These are phyloP conservation scores for Boletus insuetus DNA, from an alignment of 768 basidiomycete genomes.

Conservation along the genomic window DNA sequence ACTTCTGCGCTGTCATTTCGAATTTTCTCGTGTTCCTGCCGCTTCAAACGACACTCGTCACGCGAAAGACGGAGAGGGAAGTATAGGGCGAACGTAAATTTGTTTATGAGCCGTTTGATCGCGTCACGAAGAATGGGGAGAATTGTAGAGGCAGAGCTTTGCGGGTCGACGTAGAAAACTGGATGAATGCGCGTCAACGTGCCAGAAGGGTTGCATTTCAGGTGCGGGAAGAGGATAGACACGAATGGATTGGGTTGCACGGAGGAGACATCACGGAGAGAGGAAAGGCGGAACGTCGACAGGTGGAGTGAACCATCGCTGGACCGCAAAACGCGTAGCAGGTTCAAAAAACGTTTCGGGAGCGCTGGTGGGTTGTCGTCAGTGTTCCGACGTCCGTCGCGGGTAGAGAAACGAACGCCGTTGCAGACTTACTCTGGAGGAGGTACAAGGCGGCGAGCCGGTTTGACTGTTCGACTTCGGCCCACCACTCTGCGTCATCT, in stretches of 20 bases:
- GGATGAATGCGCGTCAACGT: constrained; percentile 17
- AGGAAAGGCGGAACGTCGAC: constrained; percentile 46
- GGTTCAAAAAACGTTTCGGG: constrained; percentile 22
- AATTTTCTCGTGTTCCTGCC: constrained; percentile 55
- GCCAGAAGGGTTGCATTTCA: constrained; percentile 34
- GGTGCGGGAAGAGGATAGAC: constrained; percentile 66
- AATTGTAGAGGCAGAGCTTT: constrained; percentile 5
- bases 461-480: constrained; percentile 59
- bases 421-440: constrained; percentile 63
- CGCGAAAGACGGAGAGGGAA: constrained; percentile 62
- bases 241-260: constrained; percentile 52
- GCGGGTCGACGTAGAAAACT: constrained; percentile 2
- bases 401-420: neutral
- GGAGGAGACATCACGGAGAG: constrained; percentile 49
- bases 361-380: constrained; percentile 24
- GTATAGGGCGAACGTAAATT: constrained; percentile 12
- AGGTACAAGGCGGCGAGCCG: constrained; percentile 60
- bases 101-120: constrained; percentile 11
- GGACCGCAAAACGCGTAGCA: constrained; percentile 42
- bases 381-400: neutral
- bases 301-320: constrained; percentile 46
- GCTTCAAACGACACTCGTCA: constrained; percentile 66
- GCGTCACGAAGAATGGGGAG: constrained; percentile 6
- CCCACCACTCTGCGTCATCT: constrained; percentile 85
- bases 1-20: constrained; percentile 67